These are phyloP conservation scores for Xylariales sp. DNA, from an alignment of 2,329 filamentous ascomycete species.

Conservation along the genomic window DNA sequence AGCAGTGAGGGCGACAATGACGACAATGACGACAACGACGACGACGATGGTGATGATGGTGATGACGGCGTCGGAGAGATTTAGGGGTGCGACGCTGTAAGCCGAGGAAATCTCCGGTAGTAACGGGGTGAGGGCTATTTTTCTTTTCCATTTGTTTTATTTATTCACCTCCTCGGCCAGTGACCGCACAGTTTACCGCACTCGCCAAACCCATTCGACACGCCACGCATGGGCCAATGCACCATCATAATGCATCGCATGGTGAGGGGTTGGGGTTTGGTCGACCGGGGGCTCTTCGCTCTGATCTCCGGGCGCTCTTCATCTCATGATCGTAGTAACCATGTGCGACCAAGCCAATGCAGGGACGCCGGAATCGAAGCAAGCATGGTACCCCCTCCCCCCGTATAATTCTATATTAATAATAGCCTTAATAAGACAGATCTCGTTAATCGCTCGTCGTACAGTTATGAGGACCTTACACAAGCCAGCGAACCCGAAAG, in stretches of 20 bases:
- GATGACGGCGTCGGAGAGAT: conserved; percentile 32
- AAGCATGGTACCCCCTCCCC: conserved; percentile 29
- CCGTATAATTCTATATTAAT: conserved; percentile 16
- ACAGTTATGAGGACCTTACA: background rate
- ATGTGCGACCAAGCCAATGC: conserved; percentile 36
- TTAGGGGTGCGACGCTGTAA: conserved; percentile 31
- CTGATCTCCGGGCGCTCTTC: conserved; percentile 28
- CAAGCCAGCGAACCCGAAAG: background rate
- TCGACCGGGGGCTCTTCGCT: conserved; percentile 26
- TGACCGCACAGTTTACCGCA: conserved; percentile 15
- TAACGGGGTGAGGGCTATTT: conserved; percentile 1
- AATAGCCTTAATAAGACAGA: conserved; percentile 8
- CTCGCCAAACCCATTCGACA: conserved; percentile 17
- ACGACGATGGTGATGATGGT: background rate
- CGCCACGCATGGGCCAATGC: conserved; percentile 22
- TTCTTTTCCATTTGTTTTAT: conserved; percentile 12
- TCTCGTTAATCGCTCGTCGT: conserved; percentile 12
- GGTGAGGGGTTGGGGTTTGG: conserved; percentile 27
- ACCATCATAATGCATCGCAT: conserved; percentile 34
- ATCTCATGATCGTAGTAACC: conserved; percentile 29
- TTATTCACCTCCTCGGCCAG: conserved; percentile 6
- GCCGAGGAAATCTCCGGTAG: conserved; percentile 38
- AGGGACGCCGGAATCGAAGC: conserved; percentile 29
- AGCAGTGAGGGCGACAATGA: conserved; percentile 12
- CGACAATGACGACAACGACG: background rate